Evolutionary conservation across 2,329 filamentous ascomycete genomes (phyloP).

Genomic region (Lasiodiplodia citricola): DNA sequence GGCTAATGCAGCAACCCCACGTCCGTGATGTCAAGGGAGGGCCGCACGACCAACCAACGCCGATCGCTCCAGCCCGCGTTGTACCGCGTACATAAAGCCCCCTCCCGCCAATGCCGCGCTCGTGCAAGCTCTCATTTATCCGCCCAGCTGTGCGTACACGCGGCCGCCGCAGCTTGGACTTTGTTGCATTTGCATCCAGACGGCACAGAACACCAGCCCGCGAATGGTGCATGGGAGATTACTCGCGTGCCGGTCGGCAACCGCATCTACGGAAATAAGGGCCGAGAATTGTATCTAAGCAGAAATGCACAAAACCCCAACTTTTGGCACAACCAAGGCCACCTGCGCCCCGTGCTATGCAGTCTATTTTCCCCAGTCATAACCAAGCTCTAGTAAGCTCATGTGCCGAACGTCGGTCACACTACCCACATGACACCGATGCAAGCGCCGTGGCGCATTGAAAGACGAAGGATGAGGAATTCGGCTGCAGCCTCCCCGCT

Average conservation of each 20-base stretch:
- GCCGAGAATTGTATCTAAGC: background rate
- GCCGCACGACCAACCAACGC: background rate
- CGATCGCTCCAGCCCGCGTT: conserved; percentile 1
- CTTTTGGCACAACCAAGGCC: conserved; percentile 4
- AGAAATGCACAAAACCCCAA: background rate
- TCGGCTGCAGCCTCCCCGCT: background rate
- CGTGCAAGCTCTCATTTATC: background rate
- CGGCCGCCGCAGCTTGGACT: background rate
- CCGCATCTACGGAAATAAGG: background rate
- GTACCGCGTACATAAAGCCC: background rate
- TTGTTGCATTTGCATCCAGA: background rate
- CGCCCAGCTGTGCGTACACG: background rate
- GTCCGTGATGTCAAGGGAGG: conserved; percentile 23
- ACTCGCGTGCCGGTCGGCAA: background rate
- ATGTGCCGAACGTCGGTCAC: background rate
- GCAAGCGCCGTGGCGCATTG: conserved; percentile 7
- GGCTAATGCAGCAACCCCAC: conserved; percentile 22
- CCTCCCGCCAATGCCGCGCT: background rate
- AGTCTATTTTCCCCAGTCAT: background rate
- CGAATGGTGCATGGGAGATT: background rate
- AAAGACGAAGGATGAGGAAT: background rate
- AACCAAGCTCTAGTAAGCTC: conserved; percentile 1
- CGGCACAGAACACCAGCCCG: background rate
- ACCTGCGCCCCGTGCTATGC: background rate
- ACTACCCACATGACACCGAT: background rate